Evolutionary conservation across 345 rosid species (phyloP), one percentile per base, ranked within the genome.

Genomic region (Populus alba): DNA sequence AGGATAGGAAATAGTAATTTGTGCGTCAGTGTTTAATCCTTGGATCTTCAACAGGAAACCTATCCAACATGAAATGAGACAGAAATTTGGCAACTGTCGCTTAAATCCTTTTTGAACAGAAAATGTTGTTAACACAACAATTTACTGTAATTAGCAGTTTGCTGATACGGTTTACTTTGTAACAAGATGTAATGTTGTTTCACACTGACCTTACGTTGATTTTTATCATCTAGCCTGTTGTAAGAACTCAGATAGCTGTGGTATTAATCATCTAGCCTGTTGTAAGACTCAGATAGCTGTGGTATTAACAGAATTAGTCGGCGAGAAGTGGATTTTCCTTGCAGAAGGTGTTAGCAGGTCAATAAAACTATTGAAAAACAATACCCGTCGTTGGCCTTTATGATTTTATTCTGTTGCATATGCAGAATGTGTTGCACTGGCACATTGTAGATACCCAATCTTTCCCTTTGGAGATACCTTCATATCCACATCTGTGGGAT

Each of bases 341-440:
- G 27, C 16, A 22, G 22, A 72, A 68, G 61, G 51, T 37, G 10
- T 39, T 31, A 70, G 29, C 22, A 38, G 43, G 68, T 45, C 11
- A 49, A 67, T 71, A 67, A 29, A 38, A 31, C 9, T 70, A 22
- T 73, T 75, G 47, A 43, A 70, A 16, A 17, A n/a, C 18, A 61
- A 9, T 37, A 73, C 37, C 55, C 6, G 62, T 47, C n/a, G 70
- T 31, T 23, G 18, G 61, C 39, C 49, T 29, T 81, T 29, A 77
- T 37, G 65, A 33, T 8, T 61, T 57, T 66, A n/a, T 43, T 72
- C 41, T 69, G 37, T 15, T 39, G 74, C 65, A 65, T 37, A 18
- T 79, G 78, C 86, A 90, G 94, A 92, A 92, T 75, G 94, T 90
- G 41, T 80, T 90, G 82, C 97, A 92, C 69, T 92, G 97, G 97